Percentiles rank a stretch among this genome's conserved stretches.
Conservation (phyloP, 768 basidiomycete species). For the Leccinum sublutescens region DNA sequence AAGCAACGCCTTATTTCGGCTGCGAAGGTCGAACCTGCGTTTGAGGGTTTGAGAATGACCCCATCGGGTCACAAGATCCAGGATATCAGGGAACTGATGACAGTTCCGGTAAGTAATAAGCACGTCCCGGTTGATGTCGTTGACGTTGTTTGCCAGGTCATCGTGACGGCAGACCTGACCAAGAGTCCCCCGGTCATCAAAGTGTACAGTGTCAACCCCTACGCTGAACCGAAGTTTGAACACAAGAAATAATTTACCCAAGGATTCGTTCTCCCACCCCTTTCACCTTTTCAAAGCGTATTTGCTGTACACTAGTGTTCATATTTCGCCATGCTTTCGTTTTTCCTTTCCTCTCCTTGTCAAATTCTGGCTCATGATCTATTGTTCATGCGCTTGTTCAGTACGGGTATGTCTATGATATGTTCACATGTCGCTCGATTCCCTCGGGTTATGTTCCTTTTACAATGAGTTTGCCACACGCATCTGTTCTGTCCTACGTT, state of each 20-base stretch:
- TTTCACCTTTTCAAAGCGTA: conserved; percentile 6
- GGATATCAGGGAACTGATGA: conserved; percentile 92
- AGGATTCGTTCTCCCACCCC: conserved; percentile 1
- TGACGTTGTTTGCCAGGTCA: conserved; percentile 55
- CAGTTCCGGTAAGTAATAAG: conserved; percentile 72
- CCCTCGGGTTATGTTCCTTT: conserved; percentile 17
- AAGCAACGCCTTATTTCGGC: conserved; percentile 78
- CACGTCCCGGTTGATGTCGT: neutral
- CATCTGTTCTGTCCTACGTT: conserved; percentile 21
- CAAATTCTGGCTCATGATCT: conserved; percentile 27
- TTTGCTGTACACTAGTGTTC: conserved; percentile 33
- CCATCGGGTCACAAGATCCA: conserved; percentile 89
- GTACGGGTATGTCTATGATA: conserved; percentile 30
- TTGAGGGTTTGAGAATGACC: conserved; percentile 78
- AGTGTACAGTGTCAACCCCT: conserved; percentile 94
- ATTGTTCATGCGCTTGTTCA: conserved; percentile 29
- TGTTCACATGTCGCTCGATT: conserved; percentile 23
- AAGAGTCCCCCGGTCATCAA: conserved; percentile 98
- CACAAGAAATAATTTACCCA: conserved; percentile 33
- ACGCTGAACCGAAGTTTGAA: conserved; percentile 53
- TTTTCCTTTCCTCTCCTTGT: conserved; percentile 29
- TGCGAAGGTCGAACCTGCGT: conserved; percentile 70
- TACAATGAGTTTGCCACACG: conserved; percentile 11
- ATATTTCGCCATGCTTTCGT: conserved; percentile 31
- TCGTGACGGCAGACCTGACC: conserved; percentile 91